Conservation (phyloP, 148 eudicot genomes). For the Persicaria maculosa region DNA sequence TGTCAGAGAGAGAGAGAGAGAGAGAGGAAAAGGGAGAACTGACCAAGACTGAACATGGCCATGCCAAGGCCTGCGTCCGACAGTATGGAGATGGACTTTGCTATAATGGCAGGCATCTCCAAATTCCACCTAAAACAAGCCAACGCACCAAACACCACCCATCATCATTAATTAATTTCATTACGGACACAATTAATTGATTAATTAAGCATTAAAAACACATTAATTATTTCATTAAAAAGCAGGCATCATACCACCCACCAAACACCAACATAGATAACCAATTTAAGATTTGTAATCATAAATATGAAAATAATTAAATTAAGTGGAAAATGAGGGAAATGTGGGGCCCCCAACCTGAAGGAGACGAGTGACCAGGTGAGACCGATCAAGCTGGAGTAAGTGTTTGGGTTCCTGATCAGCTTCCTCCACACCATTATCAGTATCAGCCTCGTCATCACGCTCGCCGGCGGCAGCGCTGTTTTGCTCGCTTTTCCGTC, state of each 20-base stretch:
- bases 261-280: background rate
- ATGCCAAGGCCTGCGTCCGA: conserved; percentile 97
- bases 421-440: conserved; percentile 99
- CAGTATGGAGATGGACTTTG: conserved; percentile 74
- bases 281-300: background rate
- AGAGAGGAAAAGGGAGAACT: conserved; percentile 19
- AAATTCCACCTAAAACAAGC: conserved; percentile 54
- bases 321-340: background rate
- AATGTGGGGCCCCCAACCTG: conserved; percentile 34
- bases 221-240: background rate
- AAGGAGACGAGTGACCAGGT: conserved; percentile 83
- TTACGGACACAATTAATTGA: background rate
- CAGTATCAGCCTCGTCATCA: conserved; percentile 90
- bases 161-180: background rate
- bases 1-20: background rate
- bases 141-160: conserved; percentile 10
- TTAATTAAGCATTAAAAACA: background rate
- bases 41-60: conserved; percentile 97
- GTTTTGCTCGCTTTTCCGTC: conserved; percentile 33
- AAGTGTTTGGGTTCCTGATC: conserved; percentile 92
- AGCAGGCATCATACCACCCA: background rate
- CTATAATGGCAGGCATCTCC: conserved; percentile 80
- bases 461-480: conserved; percentile 82
- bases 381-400: conserved; percentile 85
- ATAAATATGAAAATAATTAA: background rate